A percentile compares a stretch with the other conserved stretches of the same genome.
Evolutionary conservation across 2,329 filamentous ascomycete genomes (phyloP).

Genomic region (Mycogone perniciosa): DNA sequence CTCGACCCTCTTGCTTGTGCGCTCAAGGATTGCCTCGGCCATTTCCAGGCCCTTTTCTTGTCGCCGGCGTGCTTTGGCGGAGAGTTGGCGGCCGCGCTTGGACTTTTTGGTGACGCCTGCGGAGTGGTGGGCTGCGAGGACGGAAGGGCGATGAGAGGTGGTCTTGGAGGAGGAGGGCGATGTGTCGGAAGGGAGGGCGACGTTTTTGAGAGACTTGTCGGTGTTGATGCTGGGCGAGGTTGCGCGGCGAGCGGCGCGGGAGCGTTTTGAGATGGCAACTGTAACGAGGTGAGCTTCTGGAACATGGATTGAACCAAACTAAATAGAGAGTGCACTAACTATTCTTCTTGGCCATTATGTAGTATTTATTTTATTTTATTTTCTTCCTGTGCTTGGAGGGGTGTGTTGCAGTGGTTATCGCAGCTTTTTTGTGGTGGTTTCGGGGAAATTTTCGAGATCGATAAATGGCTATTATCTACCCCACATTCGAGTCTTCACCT

Average conservation of each 20-base stretch:
- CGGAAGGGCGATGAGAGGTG: constrained; percentile 49
- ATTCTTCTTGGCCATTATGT: too few species aligned
- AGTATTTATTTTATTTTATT: too few species aligned
- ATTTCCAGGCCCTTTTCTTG: constrained; percentile 53
- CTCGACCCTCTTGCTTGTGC: constrained; percentile 49
- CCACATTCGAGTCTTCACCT: background rate
- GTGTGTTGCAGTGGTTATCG: too few species aligned
- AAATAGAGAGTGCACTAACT: too few species aligned
- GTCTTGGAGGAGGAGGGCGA: constrained; percentile 21
- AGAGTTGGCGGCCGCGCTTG: constrained; percentile 50
- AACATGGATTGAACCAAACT: too few species aligned
- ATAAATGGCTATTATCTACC: background rate
- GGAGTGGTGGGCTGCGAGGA: constrained; percentile 60
- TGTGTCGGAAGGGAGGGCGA: constrained; percentile 42
- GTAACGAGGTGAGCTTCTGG: background rate
- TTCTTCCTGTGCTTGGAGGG: too few species aligned
- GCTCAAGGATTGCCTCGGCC: constrained; percentile 54
- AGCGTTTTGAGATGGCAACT: constrained; percentile 59
- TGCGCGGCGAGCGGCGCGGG: constrained; percentile 67
- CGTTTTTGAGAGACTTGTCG: constrained; percentile 50
- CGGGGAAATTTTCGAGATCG: constrained; percentile 7
- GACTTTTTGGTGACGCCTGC: constrained; percentile 63
- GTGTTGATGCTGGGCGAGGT: constrained; percentile 63
- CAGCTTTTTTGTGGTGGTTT: background rate
- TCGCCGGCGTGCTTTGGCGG: constrained; percentile 47